phyloP scores from a whole-genome alignment of 2,329 filamentous ascomycete species.

The Alternaria ventricosa region DNA sequence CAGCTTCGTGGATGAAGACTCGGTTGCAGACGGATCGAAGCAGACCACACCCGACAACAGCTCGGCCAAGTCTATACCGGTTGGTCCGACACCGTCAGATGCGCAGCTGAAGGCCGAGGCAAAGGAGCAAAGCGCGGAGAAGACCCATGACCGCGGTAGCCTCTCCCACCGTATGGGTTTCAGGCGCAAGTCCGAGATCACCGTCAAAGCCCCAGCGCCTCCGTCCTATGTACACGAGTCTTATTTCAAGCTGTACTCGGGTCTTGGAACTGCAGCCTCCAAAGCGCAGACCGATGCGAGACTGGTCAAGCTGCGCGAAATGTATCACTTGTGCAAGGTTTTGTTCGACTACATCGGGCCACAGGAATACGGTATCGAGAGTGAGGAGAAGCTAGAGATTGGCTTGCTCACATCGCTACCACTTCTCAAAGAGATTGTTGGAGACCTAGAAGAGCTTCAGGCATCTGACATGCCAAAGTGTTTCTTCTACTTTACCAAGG shows the following conservation, averaged over 20 bases:
- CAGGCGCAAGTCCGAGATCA: conserved; percentile 58
- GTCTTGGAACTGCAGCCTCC: conserved; percentile 63
- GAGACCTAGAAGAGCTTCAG: conserved; percentile 96
- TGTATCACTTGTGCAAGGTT: conserved; percentile 93
- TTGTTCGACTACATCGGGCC: conserved; percentile 98
- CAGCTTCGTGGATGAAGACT: conserved; percentile 72
- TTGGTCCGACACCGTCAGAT: conserved; percentile 38
- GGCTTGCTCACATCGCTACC: conserved; percentile 92
- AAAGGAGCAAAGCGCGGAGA: conserved; percentile 51
- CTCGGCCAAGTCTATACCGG: conserved; percentile 31
- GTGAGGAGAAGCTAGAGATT: conserved; percentile 98
- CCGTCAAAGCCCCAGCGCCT: conserved; percentile 27
- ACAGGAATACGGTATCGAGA: conserved; percentile 96
- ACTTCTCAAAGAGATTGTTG: conserved; percentile 93
- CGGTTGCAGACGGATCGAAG: conserved; percentile 45
- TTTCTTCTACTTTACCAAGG: conserved; percentile 99
- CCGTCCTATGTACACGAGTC: conserved; percentile 57
- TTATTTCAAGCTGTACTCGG: conserved; percentile 91
- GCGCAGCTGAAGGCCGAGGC: conserved; percentile 38
- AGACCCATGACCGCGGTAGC: conserved; percentile 40
- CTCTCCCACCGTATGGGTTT: conserved; percentile 60
- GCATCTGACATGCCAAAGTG: conserved; percentile 92
- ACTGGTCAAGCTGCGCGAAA: conserved; percentile 85
- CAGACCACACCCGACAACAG: conserved; percentile 33
- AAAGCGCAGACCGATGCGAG: conserved; percentile 83